phyloP scores from a whole-genome alignment of 257 asterid species.

The Coffea canephora region DNA sequence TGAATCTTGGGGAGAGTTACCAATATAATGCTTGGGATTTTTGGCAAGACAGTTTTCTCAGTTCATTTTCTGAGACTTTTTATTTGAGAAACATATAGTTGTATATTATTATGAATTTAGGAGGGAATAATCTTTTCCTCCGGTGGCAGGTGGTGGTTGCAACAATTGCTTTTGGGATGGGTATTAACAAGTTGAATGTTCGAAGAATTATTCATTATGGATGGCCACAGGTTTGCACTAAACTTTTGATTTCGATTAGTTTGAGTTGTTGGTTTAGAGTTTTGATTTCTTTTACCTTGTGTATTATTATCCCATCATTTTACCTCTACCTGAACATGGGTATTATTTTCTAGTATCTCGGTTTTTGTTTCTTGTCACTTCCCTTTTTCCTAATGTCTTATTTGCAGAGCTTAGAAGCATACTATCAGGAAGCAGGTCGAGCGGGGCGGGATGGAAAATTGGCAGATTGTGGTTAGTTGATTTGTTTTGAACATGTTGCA shows the following conservation, averaged over 20 bases:
- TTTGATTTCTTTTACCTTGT: background rate
- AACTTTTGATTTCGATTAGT: background rate
- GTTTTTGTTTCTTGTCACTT: background rate
- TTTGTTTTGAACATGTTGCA: slow-evolving; percentile 11
- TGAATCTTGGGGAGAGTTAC: background rate
- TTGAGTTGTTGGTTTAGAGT: background rate
- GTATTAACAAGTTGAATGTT: slow-evolving; percentile 72
- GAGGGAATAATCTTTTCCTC: background rate
- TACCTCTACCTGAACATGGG: background rate
- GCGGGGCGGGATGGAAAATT: slow-evolving; percentile 82
- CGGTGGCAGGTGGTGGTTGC: slow-evolving; percentile 76
- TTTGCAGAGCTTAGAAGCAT: slow-evolving; percentile 74
- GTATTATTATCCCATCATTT: background rate
- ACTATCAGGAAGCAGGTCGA: slow-evolving; percentile 91
- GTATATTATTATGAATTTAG: too few species aligned
- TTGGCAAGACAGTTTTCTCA: background rate
- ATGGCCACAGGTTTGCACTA: slow-evolving; percentile 73
- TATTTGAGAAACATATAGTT: background rate
- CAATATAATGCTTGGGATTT: background rate
- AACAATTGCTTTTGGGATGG: slow-evolving; percentile 89
- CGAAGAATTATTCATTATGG: slow-evolving; percentile 82
- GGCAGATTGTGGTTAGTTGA: slow-evolving; percentile 65
- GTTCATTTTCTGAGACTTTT: background rate
- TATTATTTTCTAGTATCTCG: background rate
- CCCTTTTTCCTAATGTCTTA: slow-evolving; percentile 5